Conservation (phyloP, 164 flowering plant genomes). For the Vitis vinifera region ASM3070453v1 NC_081812.1:20225001-20225500, state of each 20-base stretch:
- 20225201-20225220: neutral
- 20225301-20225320: constrained; percentile 59
- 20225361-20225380: constrained; percentile 90
- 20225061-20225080: too few species aligned
- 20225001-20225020: too few species aligned
- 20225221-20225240: neutral
- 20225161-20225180: neutral
- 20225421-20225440: constrained; percentile 48
- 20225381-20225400: constrained; percentile 83
- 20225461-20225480: constrained; percentile 95
- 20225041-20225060: too few species aligned
- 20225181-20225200: neutral
- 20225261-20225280: neutral
- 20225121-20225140: too few species aligned
- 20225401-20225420: constrained; percentile 35
- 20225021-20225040: too few species aligned
- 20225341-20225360: constrained; percentile 91
- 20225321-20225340: constrained; percentile 98
- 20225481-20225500: constrained; percentile 98
- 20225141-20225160: neutral
- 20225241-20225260: neutral
- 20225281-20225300: constrained; percentile 1
- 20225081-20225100: too few species aligned
- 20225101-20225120: too few species aligned
- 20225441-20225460: constrained; percentile 99